phyloP scores from a whole-genome alignment of 331 rosid genomes.

The Pyrus hybrid region DNA sequence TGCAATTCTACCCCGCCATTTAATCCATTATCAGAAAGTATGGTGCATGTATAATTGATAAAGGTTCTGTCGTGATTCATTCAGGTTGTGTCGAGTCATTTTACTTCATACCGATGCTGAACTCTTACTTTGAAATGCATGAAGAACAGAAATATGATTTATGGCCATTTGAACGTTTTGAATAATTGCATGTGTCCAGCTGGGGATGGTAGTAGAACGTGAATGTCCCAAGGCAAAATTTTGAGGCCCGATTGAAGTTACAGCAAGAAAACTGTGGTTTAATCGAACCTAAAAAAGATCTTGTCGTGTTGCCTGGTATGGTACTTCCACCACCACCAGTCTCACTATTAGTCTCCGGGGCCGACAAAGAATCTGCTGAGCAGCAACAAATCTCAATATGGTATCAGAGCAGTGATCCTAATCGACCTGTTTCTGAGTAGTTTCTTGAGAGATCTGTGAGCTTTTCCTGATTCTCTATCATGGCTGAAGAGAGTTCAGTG shows the following conservation, averaged over 20 bases:
- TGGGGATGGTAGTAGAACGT: neutral
- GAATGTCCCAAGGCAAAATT: slow-evolving; percentile 36
- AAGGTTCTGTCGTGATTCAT: neutral
- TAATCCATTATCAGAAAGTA: neutral
- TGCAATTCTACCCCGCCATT: neutral
- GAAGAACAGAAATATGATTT: neutral
- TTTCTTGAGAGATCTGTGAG: no score
- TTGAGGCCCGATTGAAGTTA: slow-evolving; percentile 47
- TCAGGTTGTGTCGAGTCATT: neutral
- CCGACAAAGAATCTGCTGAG: slow-evolving; percentile 28
- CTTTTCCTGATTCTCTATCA: no score
- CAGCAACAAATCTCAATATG: neutral
- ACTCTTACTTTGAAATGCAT: neutral
- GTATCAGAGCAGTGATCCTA: no score
- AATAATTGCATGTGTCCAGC: neutral
- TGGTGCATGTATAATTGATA: neutral
- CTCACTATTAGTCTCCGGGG: slow-evolving; percentile 4
- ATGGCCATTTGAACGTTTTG: neutral
- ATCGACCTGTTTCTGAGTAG: no score
- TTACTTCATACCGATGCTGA: no score
- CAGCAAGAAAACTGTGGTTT: slow-evolving; percentile 63
- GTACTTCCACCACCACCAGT: slow-evolving; percentile 42
- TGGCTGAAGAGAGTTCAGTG: no score
- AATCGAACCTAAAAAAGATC: slow-evolving; percentile 50
- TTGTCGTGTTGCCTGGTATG: slow-evolving; percentile 60